Evolutionary conservation across 2,329 filamentous ascomycete genomes (phyloP).

Genomic region (Scorias spongiosa): DNA sequence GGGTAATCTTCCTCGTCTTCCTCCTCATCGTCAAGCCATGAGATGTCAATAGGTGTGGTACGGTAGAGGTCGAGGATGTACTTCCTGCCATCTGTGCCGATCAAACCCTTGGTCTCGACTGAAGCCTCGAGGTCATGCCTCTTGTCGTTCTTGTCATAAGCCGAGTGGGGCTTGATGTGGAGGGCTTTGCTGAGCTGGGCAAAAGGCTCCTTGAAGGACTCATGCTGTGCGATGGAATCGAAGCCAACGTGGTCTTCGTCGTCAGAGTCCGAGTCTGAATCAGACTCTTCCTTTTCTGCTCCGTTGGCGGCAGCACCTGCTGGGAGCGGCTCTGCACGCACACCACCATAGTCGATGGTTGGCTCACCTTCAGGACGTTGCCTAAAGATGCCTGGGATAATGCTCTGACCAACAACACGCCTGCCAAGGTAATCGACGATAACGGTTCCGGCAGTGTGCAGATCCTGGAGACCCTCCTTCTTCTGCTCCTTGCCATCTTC

Average conservation of each 20-base stretch:
- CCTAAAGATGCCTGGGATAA: conserved; percentile 98
- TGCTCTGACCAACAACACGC: conserved; percentile 92
- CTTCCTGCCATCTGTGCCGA: conserved; percentile 90
- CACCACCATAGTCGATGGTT: conserved; percentile 96
- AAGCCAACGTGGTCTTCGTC: conserved; percentile 52
- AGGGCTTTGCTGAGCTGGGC: conserved; percentile 81
- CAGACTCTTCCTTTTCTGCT: neutral
- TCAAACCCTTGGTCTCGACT: conserved; percentile 93
- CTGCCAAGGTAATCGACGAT: conserved; percentile 96
- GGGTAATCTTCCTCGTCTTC: conserved; percentile 53
- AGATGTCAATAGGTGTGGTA: conserved; percentile 78
- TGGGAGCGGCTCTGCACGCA: conserved; percentile 22
- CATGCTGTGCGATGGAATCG: conserved; percentile 81
- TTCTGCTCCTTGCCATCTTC: neutral
- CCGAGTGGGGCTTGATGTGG: conserved; percentile 83
- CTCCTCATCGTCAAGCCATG: conserved; percentile 68
- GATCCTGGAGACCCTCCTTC: conserved; percentile 59
- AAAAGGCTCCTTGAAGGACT: conserved; percentile 71
- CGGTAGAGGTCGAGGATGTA: conserved; percentile 96
- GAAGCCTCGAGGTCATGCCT: conserved; percentile 85
- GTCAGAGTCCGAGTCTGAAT: neutral
- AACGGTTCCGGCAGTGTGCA: conserved; percentile 91
- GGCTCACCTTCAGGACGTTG: conserved; percentile 94
- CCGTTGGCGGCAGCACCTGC: neutral
- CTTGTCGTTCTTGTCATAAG: conserved; percentile 94